phyloP scores from a whole-genome alignment of 768 basidiomycete genomes.

The Boletus insuetus region DNA sequence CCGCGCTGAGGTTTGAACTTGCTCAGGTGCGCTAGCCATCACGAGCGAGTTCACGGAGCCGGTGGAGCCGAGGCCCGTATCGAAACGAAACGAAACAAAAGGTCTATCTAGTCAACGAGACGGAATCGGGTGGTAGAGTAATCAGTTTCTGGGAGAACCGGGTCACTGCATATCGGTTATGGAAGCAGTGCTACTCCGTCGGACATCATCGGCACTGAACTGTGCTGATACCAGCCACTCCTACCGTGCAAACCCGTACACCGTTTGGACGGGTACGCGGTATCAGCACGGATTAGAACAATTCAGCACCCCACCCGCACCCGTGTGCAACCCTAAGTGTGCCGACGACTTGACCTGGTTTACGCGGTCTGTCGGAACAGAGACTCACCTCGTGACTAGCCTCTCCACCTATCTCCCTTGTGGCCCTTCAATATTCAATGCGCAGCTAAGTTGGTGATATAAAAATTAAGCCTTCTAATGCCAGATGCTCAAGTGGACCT shows the following conservation, averaged over 20 bases:
- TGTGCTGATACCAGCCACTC: too few relatives aligned
- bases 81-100: too few relatives aligned
- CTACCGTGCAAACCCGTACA: too few relatives aligned
- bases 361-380: background rate
- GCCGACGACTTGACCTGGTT: background rate
- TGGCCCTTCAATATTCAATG: conserved; percentile 2
- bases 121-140: too few relatives aligned
- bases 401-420: conserved; percentile 1
- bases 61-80: too few relatives aligned
- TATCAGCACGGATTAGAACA: too few relatives aligned
- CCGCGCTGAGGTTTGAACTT: background rate
- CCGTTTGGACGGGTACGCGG: too few relatives aligned
- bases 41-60: background rate
- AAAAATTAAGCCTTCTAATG: conserved; percentile 4
- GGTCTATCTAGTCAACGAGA: too few relatives aligned
- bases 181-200: too few relatives aligned
- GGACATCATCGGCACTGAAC: too few relatives aligned
- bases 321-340: background rate
- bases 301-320: background rate
- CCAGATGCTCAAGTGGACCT: background rate
- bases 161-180: too few relatives aligned
- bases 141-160: too few relatives aligned
- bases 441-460: background rate
- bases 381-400: background rate
- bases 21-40: background rate